Evolutionary conservation across 257 asterid genomes (phyloP).

Genomic region (Fraxinus anomala): DNA sequence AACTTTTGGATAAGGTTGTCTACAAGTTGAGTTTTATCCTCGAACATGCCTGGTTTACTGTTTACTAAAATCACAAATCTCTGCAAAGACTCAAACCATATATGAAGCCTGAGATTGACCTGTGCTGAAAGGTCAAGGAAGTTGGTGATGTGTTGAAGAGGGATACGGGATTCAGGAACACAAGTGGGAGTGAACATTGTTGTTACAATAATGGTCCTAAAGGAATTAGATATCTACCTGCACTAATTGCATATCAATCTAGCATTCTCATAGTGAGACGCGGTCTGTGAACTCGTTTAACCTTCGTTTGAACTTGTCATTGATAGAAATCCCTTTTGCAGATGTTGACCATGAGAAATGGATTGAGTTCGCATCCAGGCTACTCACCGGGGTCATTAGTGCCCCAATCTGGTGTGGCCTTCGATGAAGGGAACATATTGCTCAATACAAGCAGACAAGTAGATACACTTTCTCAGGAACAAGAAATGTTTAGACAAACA

Average conservation of each 20-base stretch:
- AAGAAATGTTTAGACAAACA: slow-evolving; percentile 47
- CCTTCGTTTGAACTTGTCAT: not conserved
- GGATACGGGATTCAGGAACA: not conserved
- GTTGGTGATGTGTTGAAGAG: not conserved
- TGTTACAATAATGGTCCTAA: not conserved
- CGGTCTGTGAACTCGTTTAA: not conserved
- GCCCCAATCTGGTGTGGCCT: slow-evolving; percentile 47
- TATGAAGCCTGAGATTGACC: not conserved
- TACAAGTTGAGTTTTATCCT: not conserved
- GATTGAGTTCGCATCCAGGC: slow-evolving; percentile 69
- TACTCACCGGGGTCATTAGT: slow-evolving; percentile 61
- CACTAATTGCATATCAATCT: not conserved
- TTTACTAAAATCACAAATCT: slow-evolving; percentile 4
- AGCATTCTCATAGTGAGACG: not conserved
- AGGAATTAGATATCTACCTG: not conserved
- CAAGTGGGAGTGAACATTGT: not conserved
- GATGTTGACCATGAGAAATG: slow-evolving; percentile 93
- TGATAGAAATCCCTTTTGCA: slow-evolving; percentile 33
- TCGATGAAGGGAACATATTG: slow-evolving; percentile 52
- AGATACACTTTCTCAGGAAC: slow-evolving; percentile 40
- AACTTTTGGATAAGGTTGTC: not conserved
- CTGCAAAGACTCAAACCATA: not conserved
- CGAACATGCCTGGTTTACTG: not conserved
- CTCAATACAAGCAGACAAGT: slow-evolving; percentile 50
- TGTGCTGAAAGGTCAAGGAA: not conserved